Base-by-base conservation (phyloP, 257 asterid species). In the Forsythia viridissima region DNA sequence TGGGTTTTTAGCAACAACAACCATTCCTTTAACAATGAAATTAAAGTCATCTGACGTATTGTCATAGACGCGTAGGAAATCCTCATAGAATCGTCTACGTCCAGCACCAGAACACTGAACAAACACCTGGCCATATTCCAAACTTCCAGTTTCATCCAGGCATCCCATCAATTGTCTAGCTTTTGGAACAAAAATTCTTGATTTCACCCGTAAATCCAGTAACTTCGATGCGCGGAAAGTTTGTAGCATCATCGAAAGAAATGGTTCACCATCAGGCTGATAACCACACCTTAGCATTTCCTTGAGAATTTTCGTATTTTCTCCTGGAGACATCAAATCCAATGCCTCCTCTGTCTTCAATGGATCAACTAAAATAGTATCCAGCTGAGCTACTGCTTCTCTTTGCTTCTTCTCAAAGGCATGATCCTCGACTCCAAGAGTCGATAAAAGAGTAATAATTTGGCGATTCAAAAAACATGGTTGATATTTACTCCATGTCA, bases 111-210 rank as follows among this genome's bases (percentile, higher is more conserved):
- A 88, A 79, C 73, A 76, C 78, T 88, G 94, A 76, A 93, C 94
- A 77, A 95, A 94, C 76, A 93, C 99, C 82, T 95, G 81, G 0
- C 99, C 99, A 79, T 95, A 95, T 63, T 90, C 87, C 83, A 95
- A 83, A 66, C 74, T 89, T 18, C 91, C 89, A 24, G 97, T 86
- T 85, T 95, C 98, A 68, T 95, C 99, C 43, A 95, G 83, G 76
- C 99, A 95, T 48, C 99, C 98, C 97, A 95, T 92, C 99, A 93
- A 86, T 37, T 87, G 76, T 76, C 97, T 89, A 52, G 90, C 98
- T 63, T 75, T 15, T n/a, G 95, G 96, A 61, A 93, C 73, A 76
- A 93, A 93, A 44, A 94, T 85, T 76, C 96, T 83, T 10, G 99
- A 82, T 84, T 70, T 90, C 6, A 84, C 24, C 44, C 92, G 80